These are phyloP conservation scores for Suillus subluteus DNA, from an alignment of 768 basidiomycete genomes.

Conservation along the genomic window DNA sequence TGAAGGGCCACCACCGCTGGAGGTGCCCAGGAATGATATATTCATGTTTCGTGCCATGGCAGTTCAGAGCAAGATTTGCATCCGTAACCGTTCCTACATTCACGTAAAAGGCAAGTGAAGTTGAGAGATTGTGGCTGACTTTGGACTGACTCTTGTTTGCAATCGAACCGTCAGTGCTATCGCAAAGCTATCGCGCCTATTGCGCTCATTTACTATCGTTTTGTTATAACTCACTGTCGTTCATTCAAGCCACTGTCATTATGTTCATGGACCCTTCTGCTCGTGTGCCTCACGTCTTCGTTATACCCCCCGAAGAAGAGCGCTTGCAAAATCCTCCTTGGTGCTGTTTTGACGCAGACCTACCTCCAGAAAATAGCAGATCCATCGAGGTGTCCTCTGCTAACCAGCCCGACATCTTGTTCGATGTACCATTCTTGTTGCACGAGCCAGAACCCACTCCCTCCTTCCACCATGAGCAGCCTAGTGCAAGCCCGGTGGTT, in stretches of 20 bases:
- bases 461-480: constrained; percentile 14
- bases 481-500: constrained; percentile 14
- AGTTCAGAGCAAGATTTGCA: constrained; percentile 1
- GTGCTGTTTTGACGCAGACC: constrained; percentile 59
- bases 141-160: constrained; percentile 16
- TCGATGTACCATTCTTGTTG: constrained; percentile 35
- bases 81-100: constrained; percentile 18
- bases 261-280: constrained; percentile 10
- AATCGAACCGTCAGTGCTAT: constrained; percentile 12
- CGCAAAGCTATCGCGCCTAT: background rate
- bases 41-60: constrained; percentile 48
- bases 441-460: constrained; percentile 19
- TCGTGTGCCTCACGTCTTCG: constrained; percentile 54
- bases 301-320: constrained; percentile 64
- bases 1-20: constrained; percentile 75
- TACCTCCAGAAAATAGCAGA: constrained; percentile 25
- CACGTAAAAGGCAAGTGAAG: constrained; percentile 27
- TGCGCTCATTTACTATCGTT: constrained; percentile 16
- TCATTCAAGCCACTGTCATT: constrained; percentile 14
- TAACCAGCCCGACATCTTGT: constrained; percentile 31
- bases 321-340: constrained; percentile 48
- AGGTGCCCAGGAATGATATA: constrained; percentile 77
- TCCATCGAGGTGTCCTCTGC: constrained; percentile 17
- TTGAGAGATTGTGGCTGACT: constrained; percentile 23
- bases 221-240: constrained; percentile 20